A percentile compares a stretch with the other conserved stretches of the same genome.
Evolutionary conservation across 208 protist genomes (phyloP).

Genomic region (Paratrypanosoma confusum): DNA sequence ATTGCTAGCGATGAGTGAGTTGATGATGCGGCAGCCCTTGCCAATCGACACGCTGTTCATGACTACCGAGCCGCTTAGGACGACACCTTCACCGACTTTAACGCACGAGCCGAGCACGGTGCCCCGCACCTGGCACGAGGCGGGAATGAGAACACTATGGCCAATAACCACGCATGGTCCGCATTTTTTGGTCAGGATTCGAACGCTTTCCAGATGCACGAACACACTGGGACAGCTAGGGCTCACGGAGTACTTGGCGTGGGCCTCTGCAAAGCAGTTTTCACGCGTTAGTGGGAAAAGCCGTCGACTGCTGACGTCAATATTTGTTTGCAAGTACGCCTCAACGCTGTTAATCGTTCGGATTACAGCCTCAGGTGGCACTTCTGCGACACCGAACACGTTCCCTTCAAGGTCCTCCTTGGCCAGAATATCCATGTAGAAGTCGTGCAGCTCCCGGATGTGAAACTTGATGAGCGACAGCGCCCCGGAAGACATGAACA

Average conservation of each 20-base stretch:
- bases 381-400: constrained; percentile 60
- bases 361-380: constrained; percentile 25
- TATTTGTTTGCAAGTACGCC: constrained; percentile 66
- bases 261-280: constrained; percentile 63
- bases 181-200: constrained; percentile 7
- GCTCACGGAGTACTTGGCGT: constrained; percentile 55
- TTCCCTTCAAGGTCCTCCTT: constrained; percentile 62
- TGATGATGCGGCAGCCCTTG: constrained; percentile 28
- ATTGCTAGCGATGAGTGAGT: constrained; percentile 41
- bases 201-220: constrained; percentile 33
- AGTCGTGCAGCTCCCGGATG: constrained; percentile 49
- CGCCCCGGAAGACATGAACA: constrained; percentile 60
- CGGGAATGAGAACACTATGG: constrained; percentile 36
- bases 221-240: constrained; percentile 60
- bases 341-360: constrained; percentile 43
- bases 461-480: constrained; percentile 65
- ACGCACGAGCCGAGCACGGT: constrained; percentile 45
- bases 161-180: constrained; percentile 56
- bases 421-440: constrained; percentile 41
- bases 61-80: constrained; percentile 52
- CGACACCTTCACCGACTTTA: constrained; percentile 34
- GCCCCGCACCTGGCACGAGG: constrained; percentile 32
- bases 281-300: constrained; percentile 77
- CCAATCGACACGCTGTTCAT: constrained; percentile 54
- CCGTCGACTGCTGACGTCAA: constrained; percentile 58